phyloP scores from a whole-genome alignment of 2,329 filamentous ascomycete species.

The Neurospora crassa region DNA sequence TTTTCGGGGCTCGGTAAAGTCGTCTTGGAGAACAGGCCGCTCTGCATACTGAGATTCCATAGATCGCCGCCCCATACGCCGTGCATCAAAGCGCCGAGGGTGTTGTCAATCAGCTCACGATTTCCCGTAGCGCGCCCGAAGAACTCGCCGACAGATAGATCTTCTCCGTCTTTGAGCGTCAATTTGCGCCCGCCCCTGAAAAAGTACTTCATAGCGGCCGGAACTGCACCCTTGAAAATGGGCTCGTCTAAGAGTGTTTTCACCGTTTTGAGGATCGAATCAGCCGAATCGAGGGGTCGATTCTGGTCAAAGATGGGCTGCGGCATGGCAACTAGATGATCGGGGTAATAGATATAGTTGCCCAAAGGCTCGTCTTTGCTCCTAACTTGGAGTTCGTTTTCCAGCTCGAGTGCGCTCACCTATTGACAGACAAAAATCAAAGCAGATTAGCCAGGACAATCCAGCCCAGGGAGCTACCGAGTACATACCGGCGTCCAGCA shows the following conservation, averaged over 20 bases:
- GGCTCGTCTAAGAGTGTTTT: constrained; percentile 39
- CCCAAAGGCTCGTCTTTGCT: constrained; percentile 34
- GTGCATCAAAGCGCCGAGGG: constrained; percentile 68
- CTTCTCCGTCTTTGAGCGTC: constrained; percentile 28
- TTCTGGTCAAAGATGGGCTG: not conserved
- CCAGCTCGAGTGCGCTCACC: constrained; percentile 31
- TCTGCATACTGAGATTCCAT: constrained; percentile 64
- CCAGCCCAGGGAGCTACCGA: not conserved
- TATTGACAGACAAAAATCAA: constrained; percentile 1
- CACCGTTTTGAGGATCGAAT: constrained; percentile 22
- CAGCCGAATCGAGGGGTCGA: constrained; percentile 19
- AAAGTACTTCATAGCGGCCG: constrained; percentile 1
- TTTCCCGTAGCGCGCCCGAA: constrained; percentile 30
- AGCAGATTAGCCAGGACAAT: constrained; percentile 37
- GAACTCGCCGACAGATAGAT: constrained; percentile 66
- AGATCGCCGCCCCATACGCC: constrained; percentile 92
- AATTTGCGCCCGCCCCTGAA: constrained; percentile 14
- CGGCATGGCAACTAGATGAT: constrained; percentile 60
- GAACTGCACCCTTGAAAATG: constrained; percentile 36
- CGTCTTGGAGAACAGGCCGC: constrained; percentile 37
- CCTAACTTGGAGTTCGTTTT: constrained; percentile 44
- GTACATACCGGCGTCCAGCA: constrained; percentile 1
- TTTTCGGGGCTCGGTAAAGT: not conserved
- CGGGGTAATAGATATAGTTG: constrained; percentile 82
- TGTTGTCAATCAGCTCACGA: constrained; percentile 53